Evolutionary conservation across 2,329 filamentous ascomycete species (phyloP).

Genomic region (Penicillium psychrosexuale): DNA sequence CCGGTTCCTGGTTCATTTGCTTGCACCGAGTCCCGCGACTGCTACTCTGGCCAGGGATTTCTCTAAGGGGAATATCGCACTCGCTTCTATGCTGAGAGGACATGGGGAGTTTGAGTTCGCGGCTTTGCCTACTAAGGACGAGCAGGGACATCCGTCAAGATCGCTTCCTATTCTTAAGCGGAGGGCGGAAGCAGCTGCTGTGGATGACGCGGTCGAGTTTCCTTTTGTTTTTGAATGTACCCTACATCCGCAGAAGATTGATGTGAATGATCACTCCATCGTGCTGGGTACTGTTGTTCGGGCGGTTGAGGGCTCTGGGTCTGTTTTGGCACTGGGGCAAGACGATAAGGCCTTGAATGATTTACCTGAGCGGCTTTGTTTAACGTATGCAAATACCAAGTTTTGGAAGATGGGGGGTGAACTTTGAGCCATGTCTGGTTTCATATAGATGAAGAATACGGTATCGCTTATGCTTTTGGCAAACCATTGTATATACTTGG

Average conservation of each 20-base stretch:
- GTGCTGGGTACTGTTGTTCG: constrained; percentile 39
- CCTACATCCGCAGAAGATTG: constrained; percentile 35
- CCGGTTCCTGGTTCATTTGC: constrained; percentile 53
- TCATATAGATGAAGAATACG: background rate
- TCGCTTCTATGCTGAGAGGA: constrained; percentile 27
- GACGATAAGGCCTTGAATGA: constrained; percentile 3
- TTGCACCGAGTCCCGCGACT: constrained; percentile 35
- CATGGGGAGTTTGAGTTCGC: constrained; percentile 31
- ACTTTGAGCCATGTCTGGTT: constrained; percentile 17
- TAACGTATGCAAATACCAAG: constrained; percentile 44
- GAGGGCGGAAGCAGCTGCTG: constrained; percentile 4
- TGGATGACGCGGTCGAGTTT: constrained; percentile 25
- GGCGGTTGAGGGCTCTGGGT: constrained; percentile 19
- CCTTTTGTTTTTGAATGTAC: constrained; percentile 42
- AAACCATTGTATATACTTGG: constrained; percentile 5
- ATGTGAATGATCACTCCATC: constrained; percentile 42
- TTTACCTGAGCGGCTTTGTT: constrained; percentile 28
- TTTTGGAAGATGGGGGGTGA: constrained; percentile 44
- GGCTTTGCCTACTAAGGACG: constrained; percentile 7
- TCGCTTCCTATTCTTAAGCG: constrained; percentile 31
- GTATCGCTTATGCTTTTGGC: background rate
- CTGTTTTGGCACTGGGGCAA: background rate
- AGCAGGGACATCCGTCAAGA: background rate
- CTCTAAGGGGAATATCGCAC: constrained; percentile 39
- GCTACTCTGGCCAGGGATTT: constrained; percentile 41